phyloP scores from a whole-genome alignment of 805 yeast genomes.

The Wickerhamiella alocasiicola region DNA sequence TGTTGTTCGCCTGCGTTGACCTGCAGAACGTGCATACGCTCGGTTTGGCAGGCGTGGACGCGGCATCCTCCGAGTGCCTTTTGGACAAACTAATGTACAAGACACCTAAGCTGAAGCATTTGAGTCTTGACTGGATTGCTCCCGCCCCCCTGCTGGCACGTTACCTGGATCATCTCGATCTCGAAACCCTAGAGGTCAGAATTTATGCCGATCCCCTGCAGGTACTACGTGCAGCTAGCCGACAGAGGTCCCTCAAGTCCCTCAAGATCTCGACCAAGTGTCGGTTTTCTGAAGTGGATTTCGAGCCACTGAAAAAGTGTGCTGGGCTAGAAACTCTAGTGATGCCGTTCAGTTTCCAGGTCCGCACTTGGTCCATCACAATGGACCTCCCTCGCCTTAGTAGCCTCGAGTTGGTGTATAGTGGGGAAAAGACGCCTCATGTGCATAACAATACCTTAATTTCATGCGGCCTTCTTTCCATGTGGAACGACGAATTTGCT shows the following conservation, averaged over 20 bases:
- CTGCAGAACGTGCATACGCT: slow-evolving; percentile 14
- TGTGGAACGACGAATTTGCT: slow-evolving; percentile 17
- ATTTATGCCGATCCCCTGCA: slow-evolving; percentile 12
- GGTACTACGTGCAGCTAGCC: slow-evolving; percentile 5
- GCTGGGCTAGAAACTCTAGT: slow-evolving; percentile 8
- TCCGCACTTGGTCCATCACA: slow-evolving; percentile 17
- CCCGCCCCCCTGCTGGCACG: slow-evolving; percentile 5
- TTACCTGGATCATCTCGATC: slow-evolving; percentile 12
- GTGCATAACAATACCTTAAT: slow-evolving; percentile 10
- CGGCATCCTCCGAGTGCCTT: slow-evolving; percentile 14
- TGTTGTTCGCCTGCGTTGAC: slow-evolving; percentile 11
- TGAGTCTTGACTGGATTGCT: slow-evolving; percentile 17
- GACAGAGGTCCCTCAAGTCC: slow-evolving; percentile 6
- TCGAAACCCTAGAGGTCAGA: slow-evolving; percentile 13
- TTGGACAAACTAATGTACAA: slow-evolving; percentile 9
- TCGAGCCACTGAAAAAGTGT: slow-evolving; percentile 12
- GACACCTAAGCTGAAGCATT: slow-evolving; percentile 12
- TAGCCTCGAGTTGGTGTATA: slow-evolving; percentile 13
- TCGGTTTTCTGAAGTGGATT: slow-evolving; percentile 13
- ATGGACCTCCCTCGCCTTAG: slow-evolving; percentile 11
- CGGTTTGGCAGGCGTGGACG: slow-evolving; percentile 12
- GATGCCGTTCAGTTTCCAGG: slow-evolving; percentile 17
- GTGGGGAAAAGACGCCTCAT: slow-evolving; percentile 3
- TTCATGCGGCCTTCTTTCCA: slow-evolving; percentile 17
- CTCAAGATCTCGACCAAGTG: slow-evolving; percentile 13